These are phyloP conservation scores for Aspergillus terreus DNA, from an alignment of 2,329 filamentous ascomycete species.

Conservation along the genomic window DNA sequence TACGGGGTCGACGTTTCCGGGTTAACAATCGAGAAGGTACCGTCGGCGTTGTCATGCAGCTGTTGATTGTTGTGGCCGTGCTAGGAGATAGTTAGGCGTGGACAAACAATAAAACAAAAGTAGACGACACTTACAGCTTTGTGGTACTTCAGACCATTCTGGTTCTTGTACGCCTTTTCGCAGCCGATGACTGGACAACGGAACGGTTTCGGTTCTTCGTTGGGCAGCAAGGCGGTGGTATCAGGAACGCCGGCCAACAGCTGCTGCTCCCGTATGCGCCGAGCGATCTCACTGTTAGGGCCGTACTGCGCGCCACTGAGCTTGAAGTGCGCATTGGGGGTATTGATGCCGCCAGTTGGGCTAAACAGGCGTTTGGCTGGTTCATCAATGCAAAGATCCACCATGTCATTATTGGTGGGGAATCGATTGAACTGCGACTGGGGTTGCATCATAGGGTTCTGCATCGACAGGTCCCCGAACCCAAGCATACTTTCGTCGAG, in stretches of 20 bases:
- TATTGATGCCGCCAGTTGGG: slow-evolving; percentile 67
- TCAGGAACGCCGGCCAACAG: slow-evolving; percentile 55
- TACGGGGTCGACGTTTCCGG: slow-evolving; percentile 92
- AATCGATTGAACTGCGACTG: slow-evolving; percentile 40
- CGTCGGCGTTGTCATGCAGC: slow-evolving; percentile 92
- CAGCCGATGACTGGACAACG: slow-evolving; percentile 97
- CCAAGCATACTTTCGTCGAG: slow-evolving; percentile 70
- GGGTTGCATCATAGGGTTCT: slow-evolving; percentile 42
- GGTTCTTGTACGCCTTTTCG: slow-evolving; percentile 99
- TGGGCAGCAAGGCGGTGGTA: slow-evolving; percentile 48
- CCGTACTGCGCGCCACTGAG: slow-evolving; percentile 72
- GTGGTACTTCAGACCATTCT: slow-evolving; percentile 94
- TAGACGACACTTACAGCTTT: slow-evolving; percentile 54
- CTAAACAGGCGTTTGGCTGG: slow-evolving; percentile 92
- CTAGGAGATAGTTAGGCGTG: slow-evolving; percentile 31
- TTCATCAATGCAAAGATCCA: slow-evolving; percentile 76
- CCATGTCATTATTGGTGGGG: slow-evolving; percentile 48
- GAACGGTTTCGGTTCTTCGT: slow-evolving; percentile 95
- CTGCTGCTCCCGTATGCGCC: slow-evolving; percentile 62
- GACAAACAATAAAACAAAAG: slow-evolving; percentile 22
- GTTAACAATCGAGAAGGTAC: slow-evolving; percentile 97
- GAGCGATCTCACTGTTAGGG: slow-evolving; percentile 70
- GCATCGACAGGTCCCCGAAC: slow-evolving; percentile 60
- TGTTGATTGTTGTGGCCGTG: slow-evolving; percentile 97
- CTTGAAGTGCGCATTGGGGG: slow-evolving; percentile 69